phyloP scores from a whole-genome alignment of 192 early-diverging fungal genomes.

The Cetraspora pellucida region DNA sequence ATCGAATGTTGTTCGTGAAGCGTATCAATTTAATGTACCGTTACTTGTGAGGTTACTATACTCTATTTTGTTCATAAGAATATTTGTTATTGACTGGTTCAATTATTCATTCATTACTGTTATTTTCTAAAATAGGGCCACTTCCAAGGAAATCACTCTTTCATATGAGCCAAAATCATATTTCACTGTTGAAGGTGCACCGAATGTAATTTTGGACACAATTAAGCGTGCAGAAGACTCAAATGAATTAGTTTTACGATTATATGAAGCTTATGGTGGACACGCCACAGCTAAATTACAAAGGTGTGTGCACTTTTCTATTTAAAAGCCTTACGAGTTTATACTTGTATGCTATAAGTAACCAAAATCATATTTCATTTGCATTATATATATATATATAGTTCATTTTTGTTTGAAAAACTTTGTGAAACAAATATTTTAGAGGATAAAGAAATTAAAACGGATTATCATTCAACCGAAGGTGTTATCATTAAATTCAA shows the following conservation, averaged over 20 bases:
- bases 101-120: neutral
- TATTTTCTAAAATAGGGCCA: neutral
- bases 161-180: conserved; percentile 29
- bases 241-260: conserved; percentile 72
- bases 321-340: neutral
- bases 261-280: conserved; percentile 94
- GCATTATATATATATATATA: too few species aligned
- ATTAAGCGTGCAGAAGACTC: conserved; percentile 87
- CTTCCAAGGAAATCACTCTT: conserved; percentile 23
- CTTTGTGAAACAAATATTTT: conserved; percentile 74
- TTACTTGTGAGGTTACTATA: conserved; percentile 52
- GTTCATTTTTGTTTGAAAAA: conserved; percentile 51
- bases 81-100: neutral
- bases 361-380: neutral
- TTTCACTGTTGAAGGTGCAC: conserved; percentile 50
- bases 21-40: conserved; percentile 90
- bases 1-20: conserved; percentile 82
- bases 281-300: conserved; percentile 60
- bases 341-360: neutral
- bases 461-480: conserved; percentile 42
- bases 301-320: conserved; percentile 39
- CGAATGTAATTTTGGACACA: conserved; percentile 89
- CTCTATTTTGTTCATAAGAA: neutral
- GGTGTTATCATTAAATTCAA: conserved; percentile 51
- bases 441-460: conserved; percentile 63